Evolutionary conservation across 306 rosid genomes (phyloP), one percentile per base, ranked within the genome.

Genomic region (Calophaca sinica): DNA sequence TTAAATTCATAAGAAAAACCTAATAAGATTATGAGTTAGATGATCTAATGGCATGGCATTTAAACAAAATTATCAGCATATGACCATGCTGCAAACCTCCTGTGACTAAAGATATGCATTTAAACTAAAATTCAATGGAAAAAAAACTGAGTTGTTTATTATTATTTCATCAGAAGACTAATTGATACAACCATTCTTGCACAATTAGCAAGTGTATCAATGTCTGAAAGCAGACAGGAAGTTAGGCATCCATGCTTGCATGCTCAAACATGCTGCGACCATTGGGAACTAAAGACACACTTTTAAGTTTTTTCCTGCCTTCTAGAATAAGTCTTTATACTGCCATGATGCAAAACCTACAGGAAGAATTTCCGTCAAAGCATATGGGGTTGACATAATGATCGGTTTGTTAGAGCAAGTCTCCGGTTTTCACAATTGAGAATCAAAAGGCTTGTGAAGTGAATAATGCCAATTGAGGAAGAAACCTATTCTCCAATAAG

Each of bases 51-150:
- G 39, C 53, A 63, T 33, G 10, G 14, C 50, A n/a, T 45, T 29
- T 5, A 75, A 81, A 32, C 12, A 62, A 29, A 62, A 29, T 44
- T 33, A 55, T 42, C 73, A 62, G 61, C 39, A 52, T 62, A 52
- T 60, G 48, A 4, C 35, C 33, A 11, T 52, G 38, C 12, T 31
- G 49, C 33, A 49, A 11, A 36, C 15, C 48, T 26, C 48, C 50
- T 32, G 38, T 38, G 15, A 71, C 68, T 36, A 70, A 50, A 31
- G 4, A 15, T 1, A 0, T 9, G 13, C 26, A 68, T 58, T 38
- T 57, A 7, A 72, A 46, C 28, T 41, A 14, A 42, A 78, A 54
- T 31, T 71, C 5, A 45, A 62, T 2, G 36, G 42, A 3, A 11
- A 31, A 41, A 38, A 36, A 7, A 59, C 10, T 1, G 1, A 12